phyloP scores from a whole-genome alignment of 495 filamentous ascomycete species.

The Penicillium steckii region DNA sequence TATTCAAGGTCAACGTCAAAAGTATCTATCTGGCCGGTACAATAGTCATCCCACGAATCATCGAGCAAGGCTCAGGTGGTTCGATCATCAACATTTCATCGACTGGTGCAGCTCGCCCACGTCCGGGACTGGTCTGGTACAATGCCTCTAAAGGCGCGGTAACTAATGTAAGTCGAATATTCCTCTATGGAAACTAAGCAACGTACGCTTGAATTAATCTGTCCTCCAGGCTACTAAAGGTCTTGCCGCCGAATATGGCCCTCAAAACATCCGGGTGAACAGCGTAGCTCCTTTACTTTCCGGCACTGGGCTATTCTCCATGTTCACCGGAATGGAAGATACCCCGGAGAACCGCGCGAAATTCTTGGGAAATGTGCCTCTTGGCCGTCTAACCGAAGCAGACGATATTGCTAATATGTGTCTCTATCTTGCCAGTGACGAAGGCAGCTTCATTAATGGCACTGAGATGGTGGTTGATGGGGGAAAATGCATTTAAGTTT shows the following conservation, averaged over 20 bases:
- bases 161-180: conserved; percentile 48
- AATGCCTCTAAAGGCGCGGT: conserved; percentile 68
- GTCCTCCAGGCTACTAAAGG: conserved; percentile 55
- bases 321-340: conserved; percentile 64
- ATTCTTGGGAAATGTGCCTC: conserved; percentile 64
- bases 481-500: conserved; percentile 31
- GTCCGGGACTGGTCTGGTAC: conserved; percentile 70
- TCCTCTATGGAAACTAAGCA: neutral
- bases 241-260: conserved; percentile 66
- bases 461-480: conserved; percentile 45
- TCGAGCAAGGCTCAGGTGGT: conserved; percentile 57
- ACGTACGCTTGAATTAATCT: neutral
- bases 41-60: conserved; percentile 51
- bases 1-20: conserved; percentile 66
- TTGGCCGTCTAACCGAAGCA: conserved; percentile 61
- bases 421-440: conserved; percentile 65
- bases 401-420: conserved; percentile 67
- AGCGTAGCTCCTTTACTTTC: conserved; percentile 60
- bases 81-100: conserved; percentile 66
- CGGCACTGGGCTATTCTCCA: conserved; percentile 62
- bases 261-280: conserved; percentile 64
- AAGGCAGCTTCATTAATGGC: conserved; percentile 70
- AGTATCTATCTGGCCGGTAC: conserved; percentile 56
- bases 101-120: conserved; percentile 60
- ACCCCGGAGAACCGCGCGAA: conserved; percentile 67